Evolutionary conservation across 192 early-diverging fungal species (phyloP), one percentile per base, ranked within the genome.

Genomic region (Paraglomus occultum): DNA sequence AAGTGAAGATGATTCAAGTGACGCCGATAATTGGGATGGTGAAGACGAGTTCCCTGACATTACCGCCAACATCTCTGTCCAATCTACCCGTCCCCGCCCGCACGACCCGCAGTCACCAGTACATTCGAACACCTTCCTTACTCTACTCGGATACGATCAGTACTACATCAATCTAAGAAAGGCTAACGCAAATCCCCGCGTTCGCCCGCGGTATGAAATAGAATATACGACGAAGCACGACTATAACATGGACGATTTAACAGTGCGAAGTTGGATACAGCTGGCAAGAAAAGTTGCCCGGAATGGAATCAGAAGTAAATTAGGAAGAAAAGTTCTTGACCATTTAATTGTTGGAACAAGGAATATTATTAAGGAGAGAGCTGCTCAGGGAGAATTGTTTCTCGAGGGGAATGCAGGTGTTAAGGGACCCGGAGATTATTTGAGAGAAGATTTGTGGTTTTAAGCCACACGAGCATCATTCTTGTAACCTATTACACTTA

Each of bases 151-250:
- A 17, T 80, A 77, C 23, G 77, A 71, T 0, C 79, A 80, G 50
- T 80, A 77, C 62, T 80, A 72, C 62, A 66, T 80, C 4, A 80
- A 80, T 39, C 64, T 80, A 11, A 80, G 75, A 0, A 31, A 65
- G 7, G 71, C 64, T n/a, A 80, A 80, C 47, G 10, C 61, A 42
- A 74, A 72, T 43, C 52, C 71, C 17, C 49, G 42, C 17, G 67
- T 63, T 7, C 48, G 55, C 22, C 67, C 77, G 8, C 71, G 76
- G 40, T 87, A 72, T 61, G 54, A 70, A 52, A 47, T 84, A 14
- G 85, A 87, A 61, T 87, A 87, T 49, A 64, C 75, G 1, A 83
- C 78, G 8, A 59, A 69, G 39, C 73, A 80, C 11, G 77, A 76
- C 42, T 84, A 82, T 50, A 71, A 73, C 6, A 73, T 87, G 74